phyloP scores from a whole-genome alignment of 2,329 filamentous ascomycete species.

The Trichoderma sp. region DNA sequence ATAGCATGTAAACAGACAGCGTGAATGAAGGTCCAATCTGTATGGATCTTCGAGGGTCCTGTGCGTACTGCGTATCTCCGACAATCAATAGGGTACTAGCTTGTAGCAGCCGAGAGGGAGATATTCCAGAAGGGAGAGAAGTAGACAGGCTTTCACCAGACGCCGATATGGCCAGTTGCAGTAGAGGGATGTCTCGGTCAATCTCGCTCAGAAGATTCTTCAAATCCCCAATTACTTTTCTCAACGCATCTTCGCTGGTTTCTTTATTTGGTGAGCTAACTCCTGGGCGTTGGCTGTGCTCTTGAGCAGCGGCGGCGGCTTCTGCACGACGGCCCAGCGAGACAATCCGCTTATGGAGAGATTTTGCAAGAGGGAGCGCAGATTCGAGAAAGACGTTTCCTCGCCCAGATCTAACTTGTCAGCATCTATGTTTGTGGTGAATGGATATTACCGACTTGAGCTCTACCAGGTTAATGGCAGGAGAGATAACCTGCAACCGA shows the following conservation, averaged over 20 bases:
- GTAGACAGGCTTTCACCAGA: constrained; percentile 86
- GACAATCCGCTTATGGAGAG: constrained; percentile 80
- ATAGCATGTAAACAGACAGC: constrained; percentile 92
- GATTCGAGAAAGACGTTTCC: constrained; percentile 70
- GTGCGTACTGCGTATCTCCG: constrained; percentile 78
- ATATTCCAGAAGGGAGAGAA: constrained; percentile 76
- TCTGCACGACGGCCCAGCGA: constrained; percentile 73
- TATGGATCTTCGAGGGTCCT: constrained; percentile 60
- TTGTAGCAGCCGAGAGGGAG: constrained; percentile 85
- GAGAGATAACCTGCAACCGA: constrained; percentile 72
- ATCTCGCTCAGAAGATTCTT: constrained; percentile 72
- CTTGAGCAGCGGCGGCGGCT: constrained; percentile 63
- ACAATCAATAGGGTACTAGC: constrained; percentile 88
- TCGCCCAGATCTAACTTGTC: constrained; percentile 44
- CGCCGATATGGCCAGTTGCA: constrained; percentile 91
- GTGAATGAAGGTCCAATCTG: constrained; percentile 87
- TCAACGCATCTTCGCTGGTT: constrained; percentile 58
- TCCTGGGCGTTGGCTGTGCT: constrained; percentile 43
- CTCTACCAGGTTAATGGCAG: constrained; percentile 88
- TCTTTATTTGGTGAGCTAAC: constrained; percentile 38
- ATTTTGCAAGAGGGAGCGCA: constrained; percentile 77
- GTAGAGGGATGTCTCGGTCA: constrained; percentile 84
- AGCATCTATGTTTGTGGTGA: neutral
- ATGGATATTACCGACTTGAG: constrained; percentile 60
- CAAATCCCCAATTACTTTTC: constrained; percentile 70